phyloP scores from a whole-genome alignment of 2,329 filamentous ascomycete genomes.

The Fusarium sacchari region DNA sequence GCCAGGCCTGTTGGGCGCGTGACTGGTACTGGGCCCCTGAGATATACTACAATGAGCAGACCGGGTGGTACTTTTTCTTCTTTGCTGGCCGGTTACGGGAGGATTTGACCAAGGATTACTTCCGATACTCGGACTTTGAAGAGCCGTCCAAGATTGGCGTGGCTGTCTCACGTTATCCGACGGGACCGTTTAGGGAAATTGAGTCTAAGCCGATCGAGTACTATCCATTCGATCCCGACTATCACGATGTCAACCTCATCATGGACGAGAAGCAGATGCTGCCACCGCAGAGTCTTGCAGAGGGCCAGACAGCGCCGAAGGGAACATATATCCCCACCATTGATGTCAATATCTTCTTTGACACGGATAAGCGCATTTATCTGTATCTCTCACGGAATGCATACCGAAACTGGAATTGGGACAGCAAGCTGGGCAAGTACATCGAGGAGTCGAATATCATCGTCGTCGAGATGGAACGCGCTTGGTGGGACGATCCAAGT shows the following conservation, averaged over 20 bases:
- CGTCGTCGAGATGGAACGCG: constrained; percentile 48
- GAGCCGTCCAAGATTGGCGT: constrained; percentile 51
- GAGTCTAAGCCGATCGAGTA: constrained; percentile 47
- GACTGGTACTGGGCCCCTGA: constrained; percentile 52
- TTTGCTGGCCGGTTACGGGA: constrained; percentile 49
- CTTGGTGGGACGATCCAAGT: constrained; percentile 50
- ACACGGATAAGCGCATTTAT: constrained; percentile 51
- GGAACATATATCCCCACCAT: constrained; percentile 53
- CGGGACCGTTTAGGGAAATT: constrained; percentile 49
- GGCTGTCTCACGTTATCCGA: constrained; percentile 48
- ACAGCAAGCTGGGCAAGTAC: constrained; percentile 47
- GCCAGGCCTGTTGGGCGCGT: constrained; percentile 50
- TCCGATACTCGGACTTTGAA: constrained; percentile 49
- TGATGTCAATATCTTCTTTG: constrained; percentile 60
- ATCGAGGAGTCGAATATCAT: constrained; percentile 53
- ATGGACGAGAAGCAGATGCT: constrained; percentile 50
- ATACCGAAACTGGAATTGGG: constrained; percentile 53
- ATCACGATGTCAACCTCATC: constrained; percentile 51
- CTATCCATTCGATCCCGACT: constrained; percentile 50
- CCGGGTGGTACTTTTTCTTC: constrained; percentile 52
- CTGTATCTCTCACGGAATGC: constrained; percentile 50
- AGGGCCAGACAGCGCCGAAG: constrained; percentile 46
- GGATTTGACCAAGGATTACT: constrained; percentile 47
- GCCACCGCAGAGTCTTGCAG: constrained; percentile 42
- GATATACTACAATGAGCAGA: constrained; percentile 49